A percentile compares a stretch with the other conserved stretches of the same genome.
phyloP scores from a whole-genome alignment of 345 rosid species.

The Raphanus raphanistrum region DNA sequence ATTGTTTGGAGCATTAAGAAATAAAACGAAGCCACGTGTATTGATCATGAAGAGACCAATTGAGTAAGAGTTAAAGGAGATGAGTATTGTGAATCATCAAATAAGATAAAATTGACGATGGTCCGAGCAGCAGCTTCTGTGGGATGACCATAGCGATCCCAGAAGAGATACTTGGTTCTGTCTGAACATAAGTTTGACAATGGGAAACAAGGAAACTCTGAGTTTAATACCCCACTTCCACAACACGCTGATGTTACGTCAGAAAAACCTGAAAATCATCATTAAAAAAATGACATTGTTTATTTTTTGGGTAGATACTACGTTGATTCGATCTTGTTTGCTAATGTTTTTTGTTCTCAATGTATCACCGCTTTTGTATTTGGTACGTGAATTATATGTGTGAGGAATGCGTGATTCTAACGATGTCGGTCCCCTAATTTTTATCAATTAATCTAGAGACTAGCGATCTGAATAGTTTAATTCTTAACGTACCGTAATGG shows the following conservation, averaged over 20 bases:
- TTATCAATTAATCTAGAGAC: not conserved
- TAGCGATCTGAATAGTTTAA: not conserved
- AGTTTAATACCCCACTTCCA: constrained; percentile 63
- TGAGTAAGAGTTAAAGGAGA: constrained; percentile 54
- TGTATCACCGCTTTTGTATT: not conserved
- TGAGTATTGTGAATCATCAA: constrained; percentile 44
- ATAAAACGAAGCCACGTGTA: not conserved
- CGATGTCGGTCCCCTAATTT: not conserved
- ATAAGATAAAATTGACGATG: constrained; percentile 49
- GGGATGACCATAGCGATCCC: constrained; percentile 75
- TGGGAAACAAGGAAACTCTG: constrained; percentile 56
- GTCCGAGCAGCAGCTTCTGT: constrained; percentile 55
- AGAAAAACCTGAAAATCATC: constrained; percentile 47
- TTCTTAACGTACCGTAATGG: constrained; percentile 40
- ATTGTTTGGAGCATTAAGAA: not conserved
- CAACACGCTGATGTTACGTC: constrained; percentile 79
- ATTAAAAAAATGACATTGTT: not conserved
- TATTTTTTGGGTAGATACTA: not conserved
- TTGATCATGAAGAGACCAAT: constrained; percentile 39
- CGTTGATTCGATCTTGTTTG: not conserved
- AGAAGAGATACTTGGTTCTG: constrained; percentile 61
- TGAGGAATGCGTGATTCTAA: not conserved
- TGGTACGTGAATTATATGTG: not conserved
- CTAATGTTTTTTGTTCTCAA: not conserved
- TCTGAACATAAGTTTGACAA: constrained; percentile 54